Conservation (phyloP, 768 basidiomycete genomes). For the Myochromella boudieri region DNA sequence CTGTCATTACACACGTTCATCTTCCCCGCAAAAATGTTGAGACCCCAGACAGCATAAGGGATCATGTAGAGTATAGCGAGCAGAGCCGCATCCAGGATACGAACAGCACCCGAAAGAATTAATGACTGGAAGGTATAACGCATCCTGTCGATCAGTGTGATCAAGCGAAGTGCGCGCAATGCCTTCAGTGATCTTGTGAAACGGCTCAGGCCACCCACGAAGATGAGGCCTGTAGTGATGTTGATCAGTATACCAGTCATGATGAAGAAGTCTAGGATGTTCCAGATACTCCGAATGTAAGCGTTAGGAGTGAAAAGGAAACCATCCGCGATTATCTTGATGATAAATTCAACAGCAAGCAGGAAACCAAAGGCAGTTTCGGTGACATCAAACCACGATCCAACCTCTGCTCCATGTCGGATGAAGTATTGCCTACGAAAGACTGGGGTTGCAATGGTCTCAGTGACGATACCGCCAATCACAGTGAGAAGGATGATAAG, state of each 20-base stretch:
- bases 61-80: conserved; percentile 91
- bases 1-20: conserved; percentile 85
- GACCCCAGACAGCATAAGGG: conserved; percentile 90
- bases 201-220: conserved; percentile 78
- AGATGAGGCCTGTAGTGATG: conserved; percentile 66
- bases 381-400: conserved; percentile 85
- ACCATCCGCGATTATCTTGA: conserved; percentile 93
- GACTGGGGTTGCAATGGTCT: conserved; percentile 78
- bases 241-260: conserved; percentile 77
- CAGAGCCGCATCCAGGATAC: conserved; percentile 87
- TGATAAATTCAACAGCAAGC: conserved; percentile 78
- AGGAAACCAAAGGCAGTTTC: conserved; percentile 71
- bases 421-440: conserved; percentile 76
- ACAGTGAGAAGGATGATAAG: conserved; percentile 72
- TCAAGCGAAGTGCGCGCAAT: conserved; percentile 82
- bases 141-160: conserved; percentile 87
- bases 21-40: conserved; percentile 86
- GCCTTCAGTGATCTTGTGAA: conserved; percentile 85
- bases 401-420: conserved; percentile 56
- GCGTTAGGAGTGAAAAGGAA: conserved; percentile 90
- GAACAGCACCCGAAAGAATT: conserved; percentile 80
- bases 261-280: conserved; percentile 85
- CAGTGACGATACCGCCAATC: conserved; percentile 78
- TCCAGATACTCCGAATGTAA: conserved; percentile 91
- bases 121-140: conserved; percentile 84